Base-by-base conservation (phyloP, 2,329 filamentous ascomycete genomes). In the Fusarium avenaceum region DNA sequence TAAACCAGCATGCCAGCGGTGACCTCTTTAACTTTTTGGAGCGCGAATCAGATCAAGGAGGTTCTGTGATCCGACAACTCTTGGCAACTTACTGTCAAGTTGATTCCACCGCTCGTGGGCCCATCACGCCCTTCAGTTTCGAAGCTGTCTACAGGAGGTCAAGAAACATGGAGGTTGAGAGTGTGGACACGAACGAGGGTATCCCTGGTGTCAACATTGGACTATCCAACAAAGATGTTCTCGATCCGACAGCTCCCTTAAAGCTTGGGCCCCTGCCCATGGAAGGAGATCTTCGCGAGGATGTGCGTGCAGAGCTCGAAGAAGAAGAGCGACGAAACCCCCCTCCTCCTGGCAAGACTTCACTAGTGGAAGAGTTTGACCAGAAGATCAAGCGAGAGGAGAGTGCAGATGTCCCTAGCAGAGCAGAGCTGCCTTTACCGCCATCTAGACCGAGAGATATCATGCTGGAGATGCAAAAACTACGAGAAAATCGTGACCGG, bases 391-490 rank as follows among this genome's bases (percentile, higher is more conserved):
- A 99, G 82, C 88, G 91, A 26, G 96, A 97, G 79, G 94, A 97
- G 33, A 91, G 91, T 51, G 90, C 91, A 26, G 96, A 98, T 75
- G 92, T 86, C 0, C 94, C 94, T 3, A 90, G 84, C 47, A 88
- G 94, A 43, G 85, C 90, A 17, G 91, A 94, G 24, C 87, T 98
- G 22, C 95, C 96, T 3, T 88, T 96, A 22, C 96, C 96, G 2
- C 92, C 94, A 7, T 96, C 95, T 0, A 88, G 94, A 19, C 93
- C 94, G 4, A 87, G 94, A 64, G 96, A 99, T 73, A 94, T 99
- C 9, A 89, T 93, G 28, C 92, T 97, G 82, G 96, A 98, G 78
- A 94, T 98, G 73, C 93, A 96, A 75, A 96, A 95, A 76, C 89
- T 98, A 11, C 92, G 93, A 69, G 96, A 99, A 78, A 93, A 97